Evolutionary conservation across 495 filamentous ascomycete species (phyloP).

Genomic region (Penicillium psychrofluorescens): DNA sequence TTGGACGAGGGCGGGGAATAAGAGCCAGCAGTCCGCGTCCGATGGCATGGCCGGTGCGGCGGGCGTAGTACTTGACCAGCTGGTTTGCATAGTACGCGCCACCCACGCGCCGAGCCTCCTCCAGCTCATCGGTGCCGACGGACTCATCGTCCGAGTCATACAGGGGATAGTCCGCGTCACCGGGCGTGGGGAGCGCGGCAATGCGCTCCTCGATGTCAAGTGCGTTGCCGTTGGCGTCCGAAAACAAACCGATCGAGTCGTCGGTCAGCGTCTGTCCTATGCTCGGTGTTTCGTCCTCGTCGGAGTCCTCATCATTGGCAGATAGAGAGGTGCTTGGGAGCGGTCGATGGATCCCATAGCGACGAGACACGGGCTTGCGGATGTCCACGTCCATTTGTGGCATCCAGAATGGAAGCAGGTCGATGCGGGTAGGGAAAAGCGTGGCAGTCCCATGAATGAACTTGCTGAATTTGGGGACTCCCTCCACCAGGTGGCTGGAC

Average conservation of each 20-base stretch:
- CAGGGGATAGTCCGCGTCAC: conserved; percentile 66
- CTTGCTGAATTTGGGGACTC: conserved; percentile 98
- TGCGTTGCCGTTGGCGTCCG: conserved; percentile 37
- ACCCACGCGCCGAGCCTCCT: conserved; percentile 65
- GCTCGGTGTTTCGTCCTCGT: conserved; percentile 46
- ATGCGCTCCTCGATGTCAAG: conserved; percentile 74
- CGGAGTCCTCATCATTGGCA: conserved; percentile 64
- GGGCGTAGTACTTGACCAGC: conserved; percentile 41
- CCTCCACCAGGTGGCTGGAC: conserved; percentile 89
- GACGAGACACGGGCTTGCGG: conserved; percentile 77
- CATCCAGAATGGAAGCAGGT: conserved; percentile 93
- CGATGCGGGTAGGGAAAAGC: conserved; percentile 78
- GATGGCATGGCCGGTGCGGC: conserved; percentile 30
- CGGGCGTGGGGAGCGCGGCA: conserved; percentile 49
- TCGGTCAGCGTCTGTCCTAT: conserved; percentile 7
- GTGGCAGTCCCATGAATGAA: conserved; percentile 94
- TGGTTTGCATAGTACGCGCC: conserved; percentile 62
- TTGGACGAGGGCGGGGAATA: conserved; percentile 54
- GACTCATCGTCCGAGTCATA: conserved; percentile 90
- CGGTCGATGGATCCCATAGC: conserved; percentile 81
- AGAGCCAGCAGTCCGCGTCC: conserved; percentile 40
- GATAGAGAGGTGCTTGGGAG: conserved; percentile 65
- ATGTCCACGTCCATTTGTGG: conserved; percentile 99
- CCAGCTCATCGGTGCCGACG: conserved; percentile 57
- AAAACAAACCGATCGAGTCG: conserved; percentile 25